Conservation (phyloP, 306 rosid genomes). For the Clitoria ternatea region DNA sequence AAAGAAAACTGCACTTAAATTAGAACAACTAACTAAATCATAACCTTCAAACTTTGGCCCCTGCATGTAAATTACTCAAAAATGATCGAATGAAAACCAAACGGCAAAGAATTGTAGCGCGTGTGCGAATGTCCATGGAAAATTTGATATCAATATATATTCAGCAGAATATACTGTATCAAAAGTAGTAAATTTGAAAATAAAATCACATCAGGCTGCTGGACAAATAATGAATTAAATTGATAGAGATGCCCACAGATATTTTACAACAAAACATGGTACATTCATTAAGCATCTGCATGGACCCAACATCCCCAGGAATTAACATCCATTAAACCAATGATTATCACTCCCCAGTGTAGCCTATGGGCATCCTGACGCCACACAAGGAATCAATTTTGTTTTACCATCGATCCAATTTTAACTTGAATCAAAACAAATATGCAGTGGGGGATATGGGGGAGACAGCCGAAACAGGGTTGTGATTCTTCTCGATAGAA, state of each 20-base stretch:
- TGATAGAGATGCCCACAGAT: slow-evolving; percentile 24
- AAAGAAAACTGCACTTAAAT: no score
- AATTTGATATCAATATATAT: slow-evolving; percentile 35
- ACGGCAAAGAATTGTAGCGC: not conserved
- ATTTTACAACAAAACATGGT: slow-evolving; percentile 37
- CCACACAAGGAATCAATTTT: slow-evolving; percentile 6
- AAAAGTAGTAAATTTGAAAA: slow-evolving; percentile 23
- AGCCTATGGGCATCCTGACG: slow-evolving; percentile 19
- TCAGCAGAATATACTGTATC: slow-evolving; percentile 24
- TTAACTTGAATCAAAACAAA: slow-evolving; percentile 27
- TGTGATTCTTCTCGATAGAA: slow-evolving; percentile 21
- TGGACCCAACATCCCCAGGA: slow-evolving; percentile 11
- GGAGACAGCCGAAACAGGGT: slow-evolving; percentile 25
- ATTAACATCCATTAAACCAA: slow-evolving; percentile 22
- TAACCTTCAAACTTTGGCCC: not conserved
- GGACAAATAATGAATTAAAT: slow-evolving; percentile 35
- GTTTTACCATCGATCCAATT: slow-evolving; percentile 14
- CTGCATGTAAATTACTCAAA: not conserved
- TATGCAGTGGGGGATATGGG: slow-evolving; percentile 8
- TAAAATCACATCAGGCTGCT: slow-evolving; percentile 1
- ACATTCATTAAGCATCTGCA: slow-evolving; percentile 12
- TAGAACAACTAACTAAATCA: no score
- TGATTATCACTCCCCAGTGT: slow-evolving; percentile 1
- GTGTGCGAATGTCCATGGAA: slow-evolving; percentile 36
- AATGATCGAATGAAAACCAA: not conserved